phyloP scores from a whole-genome alignment of 257 asterid species.

The Henckelia pumila region DNA sequence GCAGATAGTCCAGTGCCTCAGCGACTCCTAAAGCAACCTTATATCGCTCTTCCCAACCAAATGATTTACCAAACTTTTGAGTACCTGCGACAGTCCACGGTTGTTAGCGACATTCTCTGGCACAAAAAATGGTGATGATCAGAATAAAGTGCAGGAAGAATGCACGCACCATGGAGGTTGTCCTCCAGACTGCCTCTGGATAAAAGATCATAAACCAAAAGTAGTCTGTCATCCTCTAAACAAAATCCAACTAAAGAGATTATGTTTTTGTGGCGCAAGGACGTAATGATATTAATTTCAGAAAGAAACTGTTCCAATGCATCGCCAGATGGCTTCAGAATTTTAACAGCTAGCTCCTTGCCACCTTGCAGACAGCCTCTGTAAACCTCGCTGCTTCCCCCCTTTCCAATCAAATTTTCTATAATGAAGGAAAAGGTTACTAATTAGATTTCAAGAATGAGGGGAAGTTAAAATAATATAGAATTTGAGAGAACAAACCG shows the following conservation, averaged over 20 bases:
- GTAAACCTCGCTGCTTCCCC: conserved; percentile 89
- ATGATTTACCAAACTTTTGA: conserved; percentile 31
- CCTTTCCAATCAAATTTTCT: conserved; percentile 81
- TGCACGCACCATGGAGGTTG: conserved; percentile 66
- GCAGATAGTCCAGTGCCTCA: conserved; percentile 77
- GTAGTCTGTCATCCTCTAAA: conserved; percentile 54
- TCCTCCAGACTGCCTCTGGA: conserved; percentile 93
- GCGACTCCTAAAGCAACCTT: conserved; percentile 90
- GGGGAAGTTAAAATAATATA: not conserved
- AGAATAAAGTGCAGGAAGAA: conserved; percentile 23
- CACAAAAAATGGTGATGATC: conserved; percentile 7
- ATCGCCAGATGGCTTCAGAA: conserved; percentile 69
- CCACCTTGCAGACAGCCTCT: conserved; percentile 66
- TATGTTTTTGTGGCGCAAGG: conserved; percentile 69
- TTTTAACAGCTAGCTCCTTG: conserved; percentile 70
- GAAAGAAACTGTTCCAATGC: conserved; percentile 67
- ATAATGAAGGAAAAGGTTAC: conserved; percentile 25
- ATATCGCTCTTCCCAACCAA: conserved; percentile 73
- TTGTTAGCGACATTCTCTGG: conserved; percentile 21
- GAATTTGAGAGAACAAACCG: conserved; percentile 44
- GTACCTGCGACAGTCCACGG: conserved; percentile 40
- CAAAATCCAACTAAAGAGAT: conserved; percentile 77
- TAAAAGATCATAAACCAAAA: conserved; percentile 78
- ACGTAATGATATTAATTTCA: conserved; percentile 65
- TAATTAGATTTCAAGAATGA: conserved; percentile 17